Percentiles rank a stretch among this genome's conserved stretches.
phyloP scores from a whole-genome alignment of 2,329 filamentous ascomycete species.

The Penicillium glabrum region DNA sequence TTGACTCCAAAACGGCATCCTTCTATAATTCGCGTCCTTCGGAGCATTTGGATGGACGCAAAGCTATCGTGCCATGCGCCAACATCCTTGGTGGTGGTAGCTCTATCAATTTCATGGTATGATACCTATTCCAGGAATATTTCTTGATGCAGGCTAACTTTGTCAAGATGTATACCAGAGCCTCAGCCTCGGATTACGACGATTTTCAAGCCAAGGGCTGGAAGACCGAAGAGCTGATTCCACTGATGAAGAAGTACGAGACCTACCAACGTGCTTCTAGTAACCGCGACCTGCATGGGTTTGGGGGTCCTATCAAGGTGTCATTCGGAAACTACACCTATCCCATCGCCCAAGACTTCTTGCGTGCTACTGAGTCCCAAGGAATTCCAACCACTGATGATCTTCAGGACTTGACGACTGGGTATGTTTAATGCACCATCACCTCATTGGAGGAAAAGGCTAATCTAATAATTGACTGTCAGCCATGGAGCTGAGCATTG shows the following conservation, averaged over 20 bases:
- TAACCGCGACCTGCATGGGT: constrained; percentile 67
- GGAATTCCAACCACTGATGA: constrained; percentile 75
- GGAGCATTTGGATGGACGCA: constrained; percentile 37
- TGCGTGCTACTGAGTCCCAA: constrained; percentile 70
- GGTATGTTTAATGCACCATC: constrained; percentile 18
- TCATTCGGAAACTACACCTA: constrained; percentile 81
- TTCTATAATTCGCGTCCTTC: constrained; percentile 79
- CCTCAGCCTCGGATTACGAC: constrained; percentile 71
- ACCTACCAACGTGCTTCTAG: constrained; percentile 69
- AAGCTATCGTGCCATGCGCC: constrained; percentile 1
- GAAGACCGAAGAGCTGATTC: constrained; percentile 72
- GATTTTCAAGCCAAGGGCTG: constrained; percentile 80
- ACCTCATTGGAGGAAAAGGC: background rate
- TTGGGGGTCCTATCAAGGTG: constrained; percentile 78
- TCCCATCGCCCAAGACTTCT: constrained; percentile 78
- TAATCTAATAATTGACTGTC: background rate
- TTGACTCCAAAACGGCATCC: constrained; percentile 77
- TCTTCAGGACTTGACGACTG: constrained; percentile 64
- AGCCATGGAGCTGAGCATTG: constrained; percentile 73
- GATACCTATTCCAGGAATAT: constrained; percentile 59
- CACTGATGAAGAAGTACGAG: constrained; percentile 78
- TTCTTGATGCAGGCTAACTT: constrained; percentile 1
- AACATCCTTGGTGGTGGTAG: constrained; percentile 3
- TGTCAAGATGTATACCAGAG: constrained; percentile 68
- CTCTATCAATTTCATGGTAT: constrained; percentile 30